Percentiles rank a stretch among this genome's conserved stretches.
These are phyloP conservation scores for Urtica urens DNA, from an alignment of 306 rosid species.

Conservation along the genomic window DNA sequence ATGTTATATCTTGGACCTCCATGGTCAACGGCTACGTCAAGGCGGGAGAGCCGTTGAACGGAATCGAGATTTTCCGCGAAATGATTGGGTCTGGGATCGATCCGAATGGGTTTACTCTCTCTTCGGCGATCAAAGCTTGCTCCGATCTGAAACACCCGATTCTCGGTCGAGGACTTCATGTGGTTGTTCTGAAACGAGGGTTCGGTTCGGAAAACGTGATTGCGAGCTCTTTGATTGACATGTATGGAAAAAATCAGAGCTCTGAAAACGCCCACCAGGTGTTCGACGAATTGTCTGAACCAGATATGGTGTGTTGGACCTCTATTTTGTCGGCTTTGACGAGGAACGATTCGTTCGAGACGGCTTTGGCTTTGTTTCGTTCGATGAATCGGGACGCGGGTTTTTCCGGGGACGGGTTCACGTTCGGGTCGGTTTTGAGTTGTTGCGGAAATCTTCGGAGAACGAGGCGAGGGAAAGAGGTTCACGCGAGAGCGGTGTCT, in stretches of 20 bases:
- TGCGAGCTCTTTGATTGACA: slow-evolving; percentile 44
- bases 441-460: slow-evolving; percentile 67
- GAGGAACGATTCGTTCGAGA: slow-evolving; percentile 48
- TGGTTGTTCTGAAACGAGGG: slow-evolving; percentile 38
- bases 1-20: slow-evolving; percentile 76
- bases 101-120: slow-evolving; percentile 66
- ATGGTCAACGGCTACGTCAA: slow-evolving; percentile 57
- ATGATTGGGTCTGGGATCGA: slow-evolving; percentile 36
- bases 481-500: slow-evolving; percentile 52
- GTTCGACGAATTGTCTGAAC: slow-evolving; percentile 58
- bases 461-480: slow-evolving; percentile 52
- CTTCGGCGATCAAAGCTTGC: slow-evolving; percentile 61
- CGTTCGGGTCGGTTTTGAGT: slow-evolving; percentile 56
- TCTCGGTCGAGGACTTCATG: slow-evolving; percentile 52
- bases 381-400: slow-evolving; percentile 35
- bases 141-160: slow-evolving; percentile 30
- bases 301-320: slow-evolving; percentile 63
- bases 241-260: slow-evolving; percentile 53
- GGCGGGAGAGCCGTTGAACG: slow-evolving; percentile 25
- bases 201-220: slow-evolving; percentile 38
- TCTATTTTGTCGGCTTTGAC: slow-evolving; percentile 50
- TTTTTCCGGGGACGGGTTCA: slow-evolving; percentile 52
- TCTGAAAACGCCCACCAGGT: slow-evolving; percentile 35
- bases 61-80: slow-evolving; percentile 35
- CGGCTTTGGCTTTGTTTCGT: slow-evolving; percentile 42